Evolutionary conservation across 495 filamentous ascomycete species (phyloP).

Genomic region (Xylaria acuta): DNA sequence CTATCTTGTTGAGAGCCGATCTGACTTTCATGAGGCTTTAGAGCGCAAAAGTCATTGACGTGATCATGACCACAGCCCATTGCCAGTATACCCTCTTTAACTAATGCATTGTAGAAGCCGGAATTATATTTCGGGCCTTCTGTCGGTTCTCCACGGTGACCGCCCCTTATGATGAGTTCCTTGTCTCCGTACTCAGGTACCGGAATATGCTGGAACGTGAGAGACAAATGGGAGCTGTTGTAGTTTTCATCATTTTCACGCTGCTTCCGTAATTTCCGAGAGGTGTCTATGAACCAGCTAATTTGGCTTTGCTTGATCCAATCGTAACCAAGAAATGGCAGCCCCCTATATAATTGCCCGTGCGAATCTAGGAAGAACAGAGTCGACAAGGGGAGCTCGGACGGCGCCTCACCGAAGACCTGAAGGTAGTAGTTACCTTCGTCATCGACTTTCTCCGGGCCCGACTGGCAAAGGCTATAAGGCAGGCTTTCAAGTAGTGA

Average conservation of each 20-base stretch:
- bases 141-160: constrained; percentile 44
- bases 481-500: constrained; percentile 41
- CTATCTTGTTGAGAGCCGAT: not conserved
- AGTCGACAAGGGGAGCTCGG: constrained; percentile 44
- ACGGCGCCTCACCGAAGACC: constrained; percentile 37
- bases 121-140: constrained; percentile 47
- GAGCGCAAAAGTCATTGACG: constrained; percentile 50
- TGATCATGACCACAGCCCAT: constrained; percentile 49
- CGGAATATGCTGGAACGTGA: constrained; percentile 45
- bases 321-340: constrained; percentile 40
- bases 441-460: constrained; percentile 45
- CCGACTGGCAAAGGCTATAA: constrained; percentile 44
- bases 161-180: constrained; percentile 37
- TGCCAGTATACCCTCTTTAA: constrained; percentile 43
- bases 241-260: constrained; percentile 37
- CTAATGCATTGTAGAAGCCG: constrained; percentile 47
- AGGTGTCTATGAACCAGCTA: constrained; percentile 45
- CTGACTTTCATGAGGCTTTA: constrained; percentile 27
- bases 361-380: constrained; percentile 51
- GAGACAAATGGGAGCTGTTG: constrained; percentile 35
- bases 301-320: constrained; percentile 49
- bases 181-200: constrained; percentile 43
- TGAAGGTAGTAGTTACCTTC: constrained; percentile 51
- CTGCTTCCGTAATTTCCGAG: constrained; percentile 38
- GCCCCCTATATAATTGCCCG: constrained; percentile 35